Evolutionary conservation across 1,284 basidiomycete species (phyloP).

Genomic region (Ceratobasidium papillatum): DNA sequence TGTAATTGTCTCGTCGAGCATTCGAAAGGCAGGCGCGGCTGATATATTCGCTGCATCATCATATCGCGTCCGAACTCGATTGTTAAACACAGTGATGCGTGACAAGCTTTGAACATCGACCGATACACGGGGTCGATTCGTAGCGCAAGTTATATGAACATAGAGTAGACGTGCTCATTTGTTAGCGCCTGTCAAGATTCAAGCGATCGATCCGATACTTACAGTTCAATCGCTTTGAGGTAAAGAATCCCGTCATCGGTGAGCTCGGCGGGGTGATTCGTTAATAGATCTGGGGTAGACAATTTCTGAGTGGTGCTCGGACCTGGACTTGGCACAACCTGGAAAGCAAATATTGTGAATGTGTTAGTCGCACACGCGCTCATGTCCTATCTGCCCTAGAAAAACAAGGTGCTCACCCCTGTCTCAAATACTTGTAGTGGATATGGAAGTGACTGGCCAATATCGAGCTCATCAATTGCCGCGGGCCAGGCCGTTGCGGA

Average conservation of each 20-base stretch:
- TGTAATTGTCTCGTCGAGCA: slow-evolving; percentile 33
- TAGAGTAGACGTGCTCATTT: neutral
- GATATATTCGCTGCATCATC: slow-evolving; percentile 28
- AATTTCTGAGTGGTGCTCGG: slow-evolving; percentile 5
- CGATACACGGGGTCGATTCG: neutral
- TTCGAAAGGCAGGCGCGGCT: slow-evolving; percentile 25
- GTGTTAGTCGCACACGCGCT: neutral
- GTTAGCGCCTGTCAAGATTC: slow-evolving; percentile 1
- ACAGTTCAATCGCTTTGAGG: slow-evolving; percentile 33
- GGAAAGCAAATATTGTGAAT: neutral
- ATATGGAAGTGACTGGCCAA: slow-evolving; percentile 35
- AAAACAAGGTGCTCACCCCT: slow-evolving; percentile 5
- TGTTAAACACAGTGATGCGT: slow-evolving; percentile 35
- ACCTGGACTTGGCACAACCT: slow-evolving; percentile 5
- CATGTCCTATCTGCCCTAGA: neutral
- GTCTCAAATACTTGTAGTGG: slow-evolving; percentile 24
- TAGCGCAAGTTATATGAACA: neutral
- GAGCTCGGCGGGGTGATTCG: slow-evolving; percentile 24
- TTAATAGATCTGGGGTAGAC: slow-evolving; percentile 24
- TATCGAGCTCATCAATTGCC: slow-evolving; percentile 30
- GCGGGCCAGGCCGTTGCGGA: slow-evolving; percentile 34
- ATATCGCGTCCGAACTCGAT: slow-evolving; percentile 33
- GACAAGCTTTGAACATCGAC: slow-evolving; percentile 2
- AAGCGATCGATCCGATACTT: neutral
- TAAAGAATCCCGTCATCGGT: slow-evolving; percentile 35